phyloP scores from a whole-genome alignment of 2,329 filamentous ascomycete species.

The Aciculosporium take region DNA sequence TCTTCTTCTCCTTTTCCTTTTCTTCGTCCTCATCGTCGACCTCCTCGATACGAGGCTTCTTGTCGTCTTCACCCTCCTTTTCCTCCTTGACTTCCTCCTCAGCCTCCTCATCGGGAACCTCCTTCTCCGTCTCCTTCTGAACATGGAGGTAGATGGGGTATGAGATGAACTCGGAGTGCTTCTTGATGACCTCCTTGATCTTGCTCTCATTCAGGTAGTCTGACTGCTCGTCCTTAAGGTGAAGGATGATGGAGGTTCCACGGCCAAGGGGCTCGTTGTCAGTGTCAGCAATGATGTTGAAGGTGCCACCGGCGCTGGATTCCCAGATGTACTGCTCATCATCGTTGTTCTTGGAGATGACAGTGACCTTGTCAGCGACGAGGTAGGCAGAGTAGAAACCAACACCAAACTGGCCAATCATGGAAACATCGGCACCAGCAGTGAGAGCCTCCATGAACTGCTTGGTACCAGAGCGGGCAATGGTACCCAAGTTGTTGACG shows the following conservation, averaged over 20 bases:
- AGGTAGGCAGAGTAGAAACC: conserved; percentile 99
- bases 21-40: conserved; percentile 76
- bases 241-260: conserved; percentile 94
- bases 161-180: conserved; percentile 99
- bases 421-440: conserved; percentile 96
- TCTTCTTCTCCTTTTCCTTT: conserved; percentile 74
- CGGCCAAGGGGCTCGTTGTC: conserved; percentile 84
- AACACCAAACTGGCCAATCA: conserved; percentile 99
- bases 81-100: conserved; percentile 48
- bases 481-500: conserved; percentile 99
- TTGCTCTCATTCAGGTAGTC: conserved; percentile 98
- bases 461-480: conserved; percentile 98
- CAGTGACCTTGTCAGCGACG: conserved; percentile 88
- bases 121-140: conserved; percentile 96
- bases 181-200: conserved; percentile 99
- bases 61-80: conserved; percentile 63
- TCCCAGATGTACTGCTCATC: conserved; percentile 99
- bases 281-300: conserved; percentile 81
- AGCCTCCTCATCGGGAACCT: conserved; percentile 92
- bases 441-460: conserved; percentile 99
- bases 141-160: conserved; percentile 99
- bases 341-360: conserved; percentile 98
- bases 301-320: conserved; percentile 92
- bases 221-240: conserved; percentile 97
- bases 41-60: conserved; percentile 94